phyloP scores from a whole-genome alignment of 1,284 basidiomycete genomes.

The Malassezia pachydermatis region DNA sequence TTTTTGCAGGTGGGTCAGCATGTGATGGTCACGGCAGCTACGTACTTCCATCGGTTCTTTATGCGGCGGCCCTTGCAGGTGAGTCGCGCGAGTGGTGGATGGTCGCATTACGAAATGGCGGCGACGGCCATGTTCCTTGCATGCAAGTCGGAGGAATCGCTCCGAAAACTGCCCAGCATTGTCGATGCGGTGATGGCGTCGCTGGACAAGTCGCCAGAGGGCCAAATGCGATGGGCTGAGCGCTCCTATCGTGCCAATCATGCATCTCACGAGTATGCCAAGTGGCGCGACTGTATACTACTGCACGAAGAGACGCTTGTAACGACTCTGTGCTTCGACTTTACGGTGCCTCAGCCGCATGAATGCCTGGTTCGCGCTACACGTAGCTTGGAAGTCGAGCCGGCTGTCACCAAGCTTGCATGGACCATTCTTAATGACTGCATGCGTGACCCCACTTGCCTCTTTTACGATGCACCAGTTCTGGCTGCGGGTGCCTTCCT shows the following conservation, averaged over 20 bases:
- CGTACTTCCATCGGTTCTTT: slow-evolving; percentile 86
- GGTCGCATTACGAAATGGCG: slow-evolving; percentile 58
- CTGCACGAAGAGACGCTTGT: slow-evolving; percentile 70
- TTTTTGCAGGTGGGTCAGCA: slow-evolving; percentile 36
- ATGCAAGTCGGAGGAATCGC: slow-evolving; percentile 80
- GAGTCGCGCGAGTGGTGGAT: slow-evolving; percentile 58
- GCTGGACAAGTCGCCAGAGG: slow-evolving; percentile 53
- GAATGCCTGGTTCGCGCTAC: slow-evolving; percentile 34
- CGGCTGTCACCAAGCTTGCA: slow-evolving; percentile 24
- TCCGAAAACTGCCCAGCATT: slow-evolving; percentile 71
- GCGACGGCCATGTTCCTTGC: slow-evolving; percentile 81
- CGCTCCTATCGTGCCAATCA: slow-evolving; percentile 26
- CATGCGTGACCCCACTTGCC: slow-evolving; percentile 29
- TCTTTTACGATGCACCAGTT: slow-evolving; percentile 39
- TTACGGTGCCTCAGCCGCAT: slow-evolving; percentile 72
- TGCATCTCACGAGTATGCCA: slow-evolving; percentile 42
- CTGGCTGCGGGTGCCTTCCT: slow-evolving; percentile 38
- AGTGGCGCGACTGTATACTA: slow-evolving; percentile 63
- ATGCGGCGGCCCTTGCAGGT: slow-evolving; percentile 62
- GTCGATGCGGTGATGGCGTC: slow-evolving; percentile 66
- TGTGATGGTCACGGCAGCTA: slow-evolving; percentile 56
- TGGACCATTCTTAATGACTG: slow-evolving; percentile 36
- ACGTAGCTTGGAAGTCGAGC: slow-evolving; percentile 25
- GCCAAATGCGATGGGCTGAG: slow-evolving; percentile 36
- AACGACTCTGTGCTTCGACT: slow-evolving; percentile 83